Base-by-base conservation (phyloP, 2,329 filamentous ascomycete species). In the Pseudogymnoascus sp. region DNA sequence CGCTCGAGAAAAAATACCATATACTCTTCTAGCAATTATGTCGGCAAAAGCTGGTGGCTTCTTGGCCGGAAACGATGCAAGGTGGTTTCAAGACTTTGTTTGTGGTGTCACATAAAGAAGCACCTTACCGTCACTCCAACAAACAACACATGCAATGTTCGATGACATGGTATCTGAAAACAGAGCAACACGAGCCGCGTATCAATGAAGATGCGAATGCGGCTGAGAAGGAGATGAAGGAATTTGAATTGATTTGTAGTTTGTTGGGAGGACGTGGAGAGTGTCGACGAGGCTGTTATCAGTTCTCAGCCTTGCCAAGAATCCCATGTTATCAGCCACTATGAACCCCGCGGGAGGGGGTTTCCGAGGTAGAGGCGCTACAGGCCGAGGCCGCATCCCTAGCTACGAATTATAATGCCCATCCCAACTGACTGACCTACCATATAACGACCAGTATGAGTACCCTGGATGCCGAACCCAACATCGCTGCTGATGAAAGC, bases 51-150 rank as follows among this genome's bases (percentile, higher is more conserved):
- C n/a, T 19, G 29, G 29, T 11, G 3, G 50, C 11, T 21, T 19
- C 10, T 26, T 6, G 29, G 29, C 50, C 50, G 29, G 50, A 56
- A 56, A 56, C 29, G 50, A 56, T 19, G 29, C 50, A 56, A 56
- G 16, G 26, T 19, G 50, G 31, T 56, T 33, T 7, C 16, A 19
- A 19, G 24, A 19, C 50, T 21, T 56, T 56, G 50, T 56, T 56
- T 56, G 50, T 50, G 26, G 29, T 56, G 29, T 56, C 26, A 56
- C 50, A 56, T 56, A 56, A 56, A 56, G 50, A 56, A 56, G 33
- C 50, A 7, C n/a, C 50, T 56, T 56, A 56, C 50, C 29, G 29
- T 5, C 50, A 16, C 16, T 5, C 50, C 19, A n/a, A 56, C 50
- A 56, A 56, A 56, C 50, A 56, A 16, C 29, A 56, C 19, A 35